Percentiles rank a stretch among this genome's conserved stretches.
Conservation (phyloP, 2,329 filamentous ascomycete species). For the Dryadomyces quercivorus region DNA sequence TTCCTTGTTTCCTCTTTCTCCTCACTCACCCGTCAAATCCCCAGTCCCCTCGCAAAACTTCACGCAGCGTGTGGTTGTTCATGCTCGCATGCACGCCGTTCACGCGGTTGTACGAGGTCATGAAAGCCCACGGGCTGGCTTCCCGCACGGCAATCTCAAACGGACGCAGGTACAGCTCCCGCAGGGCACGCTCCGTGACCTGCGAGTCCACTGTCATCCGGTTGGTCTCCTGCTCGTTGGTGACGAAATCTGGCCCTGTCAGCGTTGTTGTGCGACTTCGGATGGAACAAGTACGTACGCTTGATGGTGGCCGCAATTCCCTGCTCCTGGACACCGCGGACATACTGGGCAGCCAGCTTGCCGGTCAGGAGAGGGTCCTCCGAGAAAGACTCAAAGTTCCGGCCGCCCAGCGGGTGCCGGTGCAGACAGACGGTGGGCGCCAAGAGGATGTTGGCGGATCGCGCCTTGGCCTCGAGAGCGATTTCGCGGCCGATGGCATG, state of each 20-base stretch:
- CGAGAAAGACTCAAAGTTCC: constrained; percentile 78
- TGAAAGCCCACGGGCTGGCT: constrained; percentile 41
- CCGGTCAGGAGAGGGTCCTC: constrained; percentile 72
- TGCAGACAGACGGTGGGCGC: constrained; percentile 75
- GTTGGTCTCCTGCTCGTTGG: constrained; percentile 38
- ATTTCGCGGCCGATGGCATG: constrained; percentile 45
- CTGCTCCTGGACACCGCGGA: constrained; percentile 59
- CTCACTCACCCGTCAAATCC: background rate
- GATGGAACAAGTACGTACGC: constrained; percentile 22
- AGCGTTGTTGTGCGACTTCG: background rate
- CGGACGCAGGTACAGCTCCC: constrained; percentile 52
- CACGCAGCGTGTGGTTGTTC: background rate
- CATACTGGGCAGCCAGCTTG: constrained; percentile 58
- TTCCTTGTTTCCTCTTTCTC: no score
- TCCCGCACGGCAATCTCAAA: constrained; percentile 47
- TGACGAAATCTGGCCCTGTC: constrained; percentile 7
- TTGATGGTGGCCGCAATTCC: constrained; percentile 68
- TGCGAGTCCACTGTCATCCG: constrained; percentile 34
- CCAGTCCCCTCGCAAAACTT: constrained; percentile 6
- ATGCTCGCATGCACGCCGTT: constrained; percentile 17
- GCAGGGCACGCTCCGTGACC: constrained; percentile 39
- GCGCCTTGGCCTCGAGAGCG: constrained; percentile 35
- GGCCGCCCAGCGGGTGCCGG: constrained; percentile 65
- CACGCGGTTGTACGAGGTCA: constrained; percentile 47
- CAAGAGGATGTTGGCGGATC: constrained; percentile 51